A percentile compares a stretch with the other conserved stretches of the same genome.
Conservation (phyloP, 805 yeast genomes). For the Metschnikowia continentalis region DNA sequence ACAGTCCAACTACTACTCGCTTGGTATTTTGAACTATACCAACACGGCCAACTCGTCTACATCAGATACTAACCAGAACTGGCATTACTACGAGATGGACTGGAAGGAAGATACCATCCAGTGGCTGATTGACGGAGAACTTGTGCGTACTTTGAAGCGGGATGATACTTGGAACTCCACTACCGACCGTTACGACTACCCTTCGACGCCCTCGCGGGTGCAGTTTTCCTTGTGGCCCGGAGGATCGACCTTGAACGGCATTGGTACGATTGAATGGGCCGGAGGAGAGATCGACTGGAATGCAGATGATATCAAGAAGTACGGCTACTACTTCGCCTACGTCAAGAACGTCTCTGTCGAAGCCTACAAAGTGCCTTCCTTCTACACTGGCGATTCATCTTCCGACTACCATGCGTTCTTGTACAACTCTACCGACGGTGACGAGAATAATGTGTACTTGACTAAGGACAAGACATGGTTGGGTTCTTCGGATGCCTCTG, state of each 20-base stretch:
- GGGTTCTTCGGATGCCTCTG: constrained; percentile 59
- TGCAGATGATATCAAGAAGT: constrained; percentile 61
- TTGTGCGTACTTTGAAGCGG: constrained; percentile 61
- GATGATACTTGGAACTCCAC: constrained; percentile 63
- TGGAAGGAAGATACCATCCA: constrained; percentile 70
- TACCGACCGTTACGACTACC: constrained; percentile 49
- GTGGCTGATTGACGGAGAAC: constrained; percentile 72
- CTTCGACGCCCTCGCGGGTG: constrained; percentile 72
- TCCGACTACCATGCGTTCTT: constrained; percentile 47
- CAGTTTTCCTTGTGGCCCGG: constrained; percentile 79
- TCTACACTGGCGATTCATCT: constrained; percentile 41
- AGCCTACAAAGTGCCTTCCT: constrained; percentile 71
- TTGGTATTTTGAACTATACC: constrained; percentile 66
- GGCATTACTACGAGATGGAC: constrained; percentile 73
- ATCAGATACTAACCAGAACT: constrained; percentile 59
- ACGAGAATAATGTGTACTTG: constrained; percentile 42
- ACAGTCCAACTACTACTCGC: constrained; percentile 77
- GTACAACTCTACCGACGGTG: constrained; percentile 43
- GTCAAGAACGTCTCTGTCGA: constrained; percentile 56
- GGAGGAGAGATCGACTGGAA: constrained; percentile 88
- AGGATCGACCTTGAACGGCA: constrained; percentile 50
- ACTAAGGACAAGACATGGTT: constrained; percentile 60
- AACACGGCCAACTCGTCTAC: constrained; percentile 45
- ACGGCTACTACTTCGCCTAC: constrained; percentile 78
- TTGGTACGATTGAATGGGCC: constrained; percentile 76